phyloP scores from a whole-genome alignment of 257 asterid genomes.

The Solanum chiquidenum region DNA sequence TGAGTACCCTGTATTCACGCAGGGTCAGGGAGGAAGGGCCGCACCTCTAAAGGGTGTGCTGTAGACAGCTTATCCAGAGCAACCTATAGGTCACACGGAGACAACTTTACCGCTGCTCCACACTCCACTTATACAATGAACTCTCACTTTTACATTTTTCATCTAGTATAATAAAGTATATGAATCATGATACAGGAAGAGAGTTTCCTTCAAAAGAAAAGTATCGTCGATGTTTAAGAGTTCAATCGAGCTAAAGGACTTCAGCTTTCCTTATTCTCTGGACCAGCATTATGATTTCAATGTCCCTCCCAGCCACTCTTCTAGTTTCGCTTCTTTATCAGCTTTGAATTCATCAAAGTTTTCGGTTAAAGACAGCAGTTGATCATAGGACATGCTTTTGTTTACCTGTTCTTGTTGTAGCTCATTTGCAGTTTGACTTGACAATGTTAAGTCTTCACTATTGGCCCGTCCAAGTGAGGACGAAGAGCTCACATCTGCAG shows the following conservation, averaged over 20 bases:
- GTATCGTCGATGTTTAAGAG: background rate
- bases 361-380: constrained; percentile 31
- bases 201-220: background rate
- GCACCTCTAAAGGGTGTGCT: background rate
- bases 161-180: background rate
- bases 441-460: constrained; percentile 29
- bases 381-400: constrained; percentile 31
- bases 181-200: background rate
- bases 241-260: background rate
- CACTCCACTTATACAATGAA: background rate
- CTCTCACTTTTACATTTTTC: background rate
- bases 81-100: background rate
- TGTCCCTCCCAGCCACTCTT: constrained; percentile 65
- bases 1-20: background rate
- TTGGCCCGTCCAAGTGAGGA: constrained; percentile 13
- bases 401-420: constrained; percentile 34
- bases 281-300: constrained; percentile 1
- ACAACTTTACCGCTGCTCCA: background rate
- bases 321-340: constrained; percentile 65
- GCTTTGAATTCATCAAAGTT: constrained; percentile 66
- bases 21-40: background rate
- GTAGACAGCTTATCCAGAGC: background rate
- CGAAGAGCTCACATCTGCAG: constrained; percentile 15
- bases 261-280: background rate
- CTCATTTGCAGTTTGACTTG: constrained; percentile 31